These are phyloP conservation scores for Acrocalymma vagum DNA, from an alignment of 2,329 filamentous ascomycete species.

Conservation along the genomic window DNA sequence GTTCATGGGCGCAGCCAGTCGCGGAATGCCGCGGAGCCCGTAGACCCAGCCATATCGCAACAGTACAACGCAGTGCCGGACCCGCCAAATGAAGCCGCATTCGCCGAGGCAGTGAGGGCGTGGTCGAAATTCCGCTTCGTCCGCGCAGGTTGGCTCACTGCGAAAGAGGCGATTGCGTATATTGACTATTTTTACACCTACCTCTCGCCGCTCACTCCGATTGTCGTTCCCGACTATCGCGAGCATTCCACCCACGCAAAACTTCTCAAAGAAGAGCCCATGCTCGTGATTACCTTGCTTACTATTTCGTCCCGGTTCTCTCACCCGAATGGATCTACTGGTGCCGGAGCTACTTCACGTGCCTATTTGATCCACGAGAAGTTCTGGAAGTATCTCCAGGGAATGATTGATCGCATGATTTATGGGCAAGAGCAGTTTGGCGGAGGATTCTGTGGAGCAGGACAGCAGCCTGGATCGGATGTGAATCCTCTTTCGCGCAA, in stretches of 20 bases:
- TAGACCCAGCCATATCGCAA: conserved; percentile 43
- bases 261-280: conserved; percentile 88
- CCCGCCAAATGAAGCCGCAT: conserved; percentile 45
- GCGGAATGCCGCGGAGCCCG: conserved; percentile 32
- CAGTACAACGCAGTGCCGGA: conserved; percentile 30
- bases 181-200: conserved; percentile 96
- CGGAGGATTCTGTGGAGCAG: conserved; percentile 82
- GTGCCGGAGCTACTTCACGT: conserved; percentile 74
- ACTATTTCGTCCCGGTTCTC: conserved; percentile 91
- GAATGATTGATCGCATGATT: conserved; percentile 93
- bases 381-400: conserved; percentile 90
- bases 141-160: conserved; percentile 95
- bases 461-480: conserved; percentile 71
- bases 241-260: conserved; percentile 81
- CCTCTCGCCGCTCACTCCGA: conserved; percentile 89
- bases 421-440: conserved; percentile 98
- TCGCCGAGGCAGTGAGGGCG: conserved; percentile 76
- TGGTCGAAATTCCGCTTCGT: conserved; percentile 95
- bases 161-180: conserved; percentile 90
- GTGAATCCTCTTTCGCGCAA: conserved; percentile 65
- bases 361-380: conserved; percentile 94
- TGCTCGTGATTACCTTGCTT: conserved; percentile 88
- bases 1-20: conserved; percentile 32
- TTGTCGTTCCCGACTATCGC: conserved; percentile 89
- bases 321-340: conserved; percentile 75